These are phyloP conservation scores for Penicillium sp. DNA, from an alignment of 2,329 filamentous ascomycete species.

Conservation along the genomic window DNA sequence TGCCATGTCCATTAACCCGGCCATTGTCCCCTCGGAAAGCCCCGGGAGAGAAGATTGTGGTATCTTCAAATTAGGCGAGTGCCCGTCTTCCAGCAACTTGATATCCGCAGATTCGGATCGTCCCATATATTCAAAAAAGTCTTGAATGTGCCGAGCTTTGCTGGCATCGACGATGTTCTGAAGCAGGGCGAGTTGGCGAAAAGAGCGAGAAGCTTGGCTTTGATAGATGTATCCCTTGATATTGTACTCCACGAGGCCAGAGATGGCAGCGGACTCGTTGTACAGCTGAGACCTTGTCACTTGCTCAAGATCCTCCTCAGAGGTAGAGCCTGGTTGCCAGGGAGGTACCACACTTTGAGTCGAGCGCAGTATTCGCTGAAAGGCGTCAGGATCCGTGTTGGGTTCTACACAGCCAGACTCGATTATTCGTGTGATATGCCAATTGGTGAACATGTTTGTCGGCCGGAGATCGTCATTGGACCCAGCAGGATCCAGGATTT, in stretches of 20 bases:
- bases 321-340: conserved; percentile 27
- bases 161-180: conserved; percentile 36
- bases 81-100: conserved; percentile 21
- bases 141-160: conserved; percentile 33
- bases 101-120: conserved; percentile 11
- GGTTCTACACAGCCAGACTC: conserved; percentile 50
- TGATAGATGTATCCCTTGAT: conserved; percentile 26
- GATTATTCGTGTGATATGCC: conserved; percentile 49
- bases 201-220: conserved; percentile 27
- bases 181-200: conserved; percentile 31
- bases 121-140: conserved; percentile 29
- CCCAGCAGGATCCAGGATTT: conserved; percentile 14
- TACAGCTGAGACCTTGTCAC: conserved; percentile 31
- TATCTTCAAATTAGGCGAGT: conserved; percentile 13
- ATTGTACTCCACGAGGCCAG: conserved; percentile 34
- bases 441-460: conserved; percentile 33
- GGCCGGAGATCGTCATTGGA: conserved; percentile 26
- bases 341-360: conserved; percentile 31
- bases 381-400: conserved; percentile 44
- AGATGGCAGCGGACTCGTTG: conserved; percentile 33
- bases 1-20: conserved; percentile 51
- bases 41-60: conserved; percentile 34
- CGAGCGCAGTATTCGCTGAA: conserved; percentile 41
- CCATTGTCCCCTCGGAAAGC: conserved; percentile 49
- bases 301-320: conserved; percentile 19